Conservation (phyloP, 2,329 filamentous ascomycete genomes). For the Aurifilum marmelostoma region DNA sequence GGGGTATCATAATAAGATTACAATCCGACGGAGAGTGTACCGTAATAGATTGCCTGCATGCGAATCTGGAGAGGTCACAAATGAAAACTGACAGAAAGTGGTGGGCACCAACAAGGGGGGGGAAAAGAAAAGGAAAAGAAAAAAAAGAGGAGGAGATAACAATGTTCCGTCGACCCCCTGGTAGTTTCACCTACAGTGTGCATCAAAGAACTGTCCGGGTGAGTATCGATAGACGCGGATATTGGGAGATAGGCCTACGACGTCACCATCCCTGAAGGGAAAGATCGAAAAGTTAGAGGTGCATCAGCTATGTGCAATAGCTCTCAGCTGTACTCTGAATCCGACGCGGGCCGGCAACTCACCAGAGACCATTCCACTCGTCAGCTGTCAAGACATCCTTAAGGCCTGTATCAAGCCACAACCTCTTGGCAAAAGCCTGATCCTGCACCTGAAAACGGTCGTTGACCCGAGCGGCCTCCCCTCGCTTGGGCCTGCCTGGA, state of each 20-base stretch:
- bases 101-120: too few relatives aligned
- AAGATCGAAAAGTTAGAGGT: background rate
- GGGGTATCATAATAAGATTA: background rate
- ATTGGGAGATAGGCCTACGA: constrained; percentile 84
- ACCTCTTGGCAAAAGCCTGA: constrained; percentile 67
- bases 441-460: constrained; percentile 87
- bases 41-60: background rate
- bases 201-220: constrained; percentile 86
- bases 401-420: constrained; percentile 80
- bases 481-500: constrained; percentile 75
- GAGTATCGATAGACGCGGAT: constrained; percentile 88
- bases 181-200: constrained; percentile 71
- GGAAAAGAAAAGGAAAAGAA: constrained; percentile 3
- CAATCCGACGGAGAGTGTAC: background rate
- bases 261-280: constrained; percentile 73
- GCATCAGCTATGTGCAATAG: constrained; percentile 18
- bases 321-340: background rate
- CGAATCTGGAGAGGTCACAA: background rate
- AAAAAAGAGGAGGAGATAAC: too few relatives aligned
- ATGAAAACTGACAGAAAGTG: constrained; percentile 14
- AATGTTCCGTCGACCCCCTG: background rate
- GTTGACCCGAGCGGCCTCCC: constrained; percentile 83
- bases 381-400: constrained; percentile 58
- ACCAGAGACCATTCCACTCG: constrained; percentile 51
- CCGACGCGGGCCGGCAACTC: constrained; percentile 33